phyloP scores from a whole-genome alignment of 371 early-diverging fungal species.

The Mucor saturninus region DNA sequence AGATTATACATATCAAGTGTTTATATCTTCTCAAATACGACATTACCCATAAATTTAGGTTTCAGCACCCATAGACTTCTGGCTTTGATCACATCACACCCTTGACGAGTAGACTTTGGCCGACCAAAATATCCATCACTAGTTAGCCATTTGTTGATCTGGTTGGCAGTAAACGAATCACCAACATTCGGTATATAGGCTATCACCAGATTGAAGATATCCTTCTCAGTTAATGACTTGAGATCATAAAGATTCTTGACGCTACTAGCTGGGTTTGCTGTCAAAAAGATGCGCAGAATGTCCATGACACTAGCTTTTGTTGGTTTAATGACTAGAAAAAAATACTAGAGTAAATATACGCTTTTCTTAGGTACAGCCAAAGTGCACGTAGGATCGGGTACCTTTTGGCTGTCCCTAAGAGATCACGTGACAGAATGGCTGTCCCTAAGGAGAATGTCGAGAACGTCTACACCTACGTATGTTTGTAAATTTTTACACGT shows the following conservation, averaged over 20 bases:
- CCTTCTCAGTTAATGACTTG: slow-evolving; percentile 21
- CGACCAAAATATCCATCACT: slow-evolving; percentile 13
- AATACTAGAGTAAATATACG: slow-evolving; percentile 20
- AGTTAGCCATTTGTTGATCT: slow-evolving; percentile 20
- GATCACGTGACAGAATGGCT: too few relatives aligned
- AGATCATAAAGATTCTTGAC: slow-evolving; percentile 18
- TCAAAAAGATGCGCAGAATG: slow-evolving; percentile 21
- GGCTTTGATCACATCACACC: slow-evolving; percentile 13
- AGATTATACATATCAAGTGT: too few relatives aligned
- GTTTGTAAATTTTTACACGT: too few relatives aligned
- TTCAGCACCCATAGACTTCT: slow-evolving; percentile 19
- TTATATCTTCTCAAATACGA: too few relatives aligned
- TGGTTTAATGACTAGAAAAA: slow-evolving; percentile 20
- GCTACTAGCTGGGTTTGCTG: slow-evolving; percentile 20
- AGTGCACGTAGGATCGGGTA: too few relatives aligned
- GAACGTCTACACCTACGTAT: too few relatives aligned
- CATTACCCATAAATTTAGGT: slow-evolving; percentile 16
- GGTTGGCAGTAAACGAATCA: slow-evolving; percentile 20
- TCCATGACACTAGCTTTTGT: slow-evolving; percentile 20
- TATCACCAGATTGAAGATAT: slow-evolving; percentile 17
- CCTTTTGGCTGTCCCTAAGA: too few relatives aligned
- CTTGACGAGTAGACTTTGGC: slow-evolving; percentile 16
- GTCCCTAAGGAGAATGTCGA: too few relatives aligned
- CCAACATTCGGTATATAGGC: slow-evolving; percentile 20
- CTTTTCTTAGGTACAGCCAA: too few relatives aligned